Percentiles rank a stretch among this genome's conserved stretches.
phyloP scores from a whole-genome alignment of 1,139 yeast genomes.

The Blastobotrys indianensis region DNA sequence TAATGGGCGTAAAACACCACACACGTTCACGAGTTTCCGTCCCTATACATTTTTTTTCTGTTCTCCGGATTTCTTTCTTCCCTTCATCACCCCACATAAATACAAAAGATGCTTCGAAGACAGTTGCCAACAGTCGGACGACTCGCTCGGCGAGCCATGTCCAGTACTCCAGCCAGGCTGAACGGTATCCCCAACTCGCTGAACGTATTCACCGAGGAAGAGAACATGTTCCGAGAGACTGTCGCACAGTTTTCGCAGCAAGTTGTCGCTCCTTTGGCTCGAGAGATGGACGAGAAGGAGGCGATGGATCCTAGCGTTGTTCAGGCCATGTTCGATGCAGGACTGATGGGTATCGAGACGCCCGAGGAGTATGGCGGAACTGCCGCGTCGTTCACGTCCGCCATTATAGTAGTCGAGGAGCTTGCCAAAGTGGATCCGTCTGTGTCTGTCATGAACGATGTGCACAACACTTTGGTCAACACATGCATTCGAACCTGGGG shows the following conservation, averaged over 20 bases:
- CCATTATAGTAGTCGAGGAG: slow-evolving; percentile 41
- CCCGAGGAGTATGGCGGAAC: slow-evolving; percentile 43
- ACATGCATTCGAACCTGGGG: slow-evolving; percentile 40
- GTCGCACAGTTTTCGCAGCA: slow-evolving; percentile 38
- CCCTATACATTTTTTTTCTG: no score
- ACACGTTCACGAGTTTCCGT: no score
- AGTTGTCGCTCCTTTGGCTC: slow-evolving; percentile 37
- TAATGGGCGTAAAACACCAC: no score
- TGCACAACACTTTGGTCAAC: slow-evolving; percentile 41
- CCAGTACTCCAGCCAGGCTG: slow-evolving; percentile 4
- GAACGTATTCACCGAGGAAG: slow-evolving; percentile 36
- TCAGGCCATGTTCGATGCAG: slow-evolving; percentile 37
- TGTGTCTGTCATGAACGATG: slow-evolving; percentile 41
- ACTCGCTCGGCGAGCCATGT: slow-evolving; percentile 2
- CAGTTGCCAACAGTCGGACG: no score
- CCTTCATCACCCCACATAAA: no score
- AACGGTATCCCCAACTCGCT: slow-evolving; percentile 15
- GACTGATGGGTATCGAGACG: slow-evolving; percentile 42
- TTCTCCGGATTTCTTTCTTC: no score
- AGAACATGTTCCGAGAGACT: slow-evolving; percentile 37
- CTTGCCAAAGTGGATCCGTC: slow-evolving; percentile 42
- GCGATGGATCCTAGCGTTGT: slow-evolving; percentile 36
- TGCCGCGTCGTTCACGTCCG: slow-evolving; percentile 42
- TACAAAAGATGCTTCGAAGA: no score
- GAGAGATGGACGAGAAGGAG: slow-evolving; percentile 42